Conservation (phyloP, 495 filamentous ascomycete genomes). For the Trichoderma asperelloides region DNA sequence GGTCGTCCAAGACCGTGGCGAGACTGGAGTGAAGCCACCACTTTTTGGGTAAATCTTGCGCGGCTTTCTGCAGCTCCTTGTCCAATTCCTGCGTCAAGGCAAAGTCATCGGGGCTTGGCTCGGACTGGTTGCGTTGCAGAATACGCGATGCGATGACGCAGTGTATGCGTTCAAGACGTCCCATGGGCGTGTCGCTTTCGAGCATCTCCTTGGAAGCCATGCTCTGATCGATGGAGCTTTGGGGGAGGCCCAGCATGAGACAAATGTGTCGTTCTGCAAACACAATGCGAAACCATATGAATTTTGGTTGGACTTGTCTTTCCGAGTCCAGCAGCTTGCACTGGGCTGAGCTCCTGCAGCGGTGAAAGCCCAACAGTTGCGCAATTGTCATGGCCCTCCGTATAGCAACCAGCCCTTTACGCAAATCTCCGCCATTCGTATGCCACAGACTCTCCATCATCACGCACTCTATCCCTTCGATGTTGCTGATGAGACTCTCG, state of each 20-base stretch:
- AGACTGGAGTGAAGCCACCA: conserved; percentile 28
- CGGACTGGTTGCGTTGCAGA: conserved; percentile 25
- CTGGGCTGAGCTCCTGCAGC: conserved; percentile 14
- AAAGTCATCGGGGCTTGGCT: conserved; percentile 13
- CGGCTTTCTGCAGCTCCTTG: conserved; percentile 19
- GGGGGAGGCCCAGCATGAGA: conserved; percentile 25
- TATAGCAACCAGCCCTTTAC: conserved; percentile 30
- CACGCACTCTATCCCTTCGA: conserved; percentile 43
- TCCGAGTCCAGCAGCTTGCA: conserved; percentile 13
- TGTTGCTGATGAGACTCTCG: conserved; percentile 35
- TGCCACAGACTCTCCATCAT: conserved; percentile 42
- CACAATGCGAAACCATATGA: conserved; percentile 29
- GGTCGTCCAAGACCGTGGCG: conserved; percentile 9
- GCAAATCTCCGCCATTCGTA: conserved; percentile 38
- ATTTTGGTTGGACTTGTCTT: conserved; percentile 13
- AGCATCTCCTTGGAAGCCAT: conserved; percentile 17
- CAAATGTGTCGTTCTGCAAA: conserved; percentile 20
- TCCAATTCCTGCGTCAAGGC: conserved; percentile 21
- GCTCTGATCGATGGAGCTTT: conserved; percentile 16
- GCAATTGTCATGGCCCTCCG: conserved; percentile 32
- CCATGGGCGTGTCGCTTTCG: conserved; percentile 16
- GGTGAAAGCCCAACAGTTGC: conserved; percentile 38
- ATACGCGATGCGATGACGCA: conserved; percentile 20
- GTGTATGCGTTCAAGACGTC: conserved; percentile 26
- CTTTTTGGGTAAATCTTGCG: conserved; percentile 18